Percentiles rank a stretch among this genome's conserved stretches.
These are phyloP conservation scores for Arthrobotrys megalospora DNA, from an alignment of 2,329 filamentous ascomycete genomes.

Conservation along the genomic window DNA sequence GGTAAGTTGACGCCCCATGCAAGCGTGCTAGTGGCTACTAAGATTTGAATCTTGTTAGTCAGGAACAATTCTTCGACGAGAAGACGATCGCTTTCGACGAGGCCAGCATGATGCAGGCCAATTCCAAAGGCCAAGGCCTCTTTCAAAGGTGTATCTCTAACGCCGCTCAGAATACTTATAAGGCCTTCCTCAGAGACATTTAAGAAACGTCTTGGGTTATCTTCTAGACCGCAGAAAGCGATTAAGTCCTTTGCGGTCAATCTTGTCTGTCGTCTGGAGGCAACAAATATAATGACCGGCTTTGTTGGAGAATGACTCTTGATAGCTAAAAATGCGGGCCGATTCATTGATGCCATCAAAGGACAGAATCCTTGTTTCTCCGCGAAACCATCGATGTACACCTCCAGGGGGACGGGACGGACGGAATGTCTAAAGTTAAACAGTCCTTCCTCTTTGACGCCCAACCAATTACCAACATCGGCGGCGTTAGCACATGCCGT, in stretches of 20 bases:
- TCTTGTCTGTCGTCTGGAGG: conserved; percentile 92
- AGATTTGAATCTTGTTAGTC: conserved; percentile 97
- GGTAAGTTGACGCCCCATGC: conserved; percentile 97
- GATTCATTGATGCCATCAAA: conserved; percentile 99
- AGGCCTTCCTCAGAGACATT: conserved; percentile 96
- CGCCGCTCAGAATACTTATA: conserved; percentile 85
- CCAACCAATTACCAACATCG: conserved; percentile 95
- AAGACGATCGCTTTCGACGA: conserved; percentile 93
- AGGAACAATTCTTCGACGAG: conserved; percentile 94
- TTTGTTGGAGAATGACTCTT: conserved; percentile 97
- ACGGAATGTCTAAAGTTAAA: conserved; percentile 99
- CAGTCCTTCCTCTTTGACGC: conserved; percentile 84
- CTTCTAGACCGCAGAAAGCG: conserved; percentile 98
- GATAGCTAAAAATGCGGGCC: conserved; percentile 94
- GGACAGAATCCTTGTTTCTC: conserved; percentile 96
- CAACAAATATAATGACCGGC: conserved; percentile 97
- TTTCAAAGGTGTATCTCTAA: conserved; percentile 92
- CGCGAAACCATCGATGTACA: conserved; percentile 97
- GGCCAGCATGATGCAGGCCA: conserved; percentile 94
- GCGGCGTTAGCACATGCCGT: conserved; percentile 96
- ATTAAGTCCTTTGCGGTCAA: conserved; percentile 96
- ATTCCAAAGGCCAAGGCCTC: conserved; percentile 98
- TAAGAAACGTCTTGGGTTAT: conserved; percentile 93
- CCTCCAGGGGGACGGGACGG: conserved; percentile 92
- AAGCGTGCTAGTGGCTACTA: conserved; percentile 94